phyloP scores from a whole-genome alignment of 2,329 filamentous ascomycete genomes.

The Lasiodiplodia gonubiensis region DNA sequence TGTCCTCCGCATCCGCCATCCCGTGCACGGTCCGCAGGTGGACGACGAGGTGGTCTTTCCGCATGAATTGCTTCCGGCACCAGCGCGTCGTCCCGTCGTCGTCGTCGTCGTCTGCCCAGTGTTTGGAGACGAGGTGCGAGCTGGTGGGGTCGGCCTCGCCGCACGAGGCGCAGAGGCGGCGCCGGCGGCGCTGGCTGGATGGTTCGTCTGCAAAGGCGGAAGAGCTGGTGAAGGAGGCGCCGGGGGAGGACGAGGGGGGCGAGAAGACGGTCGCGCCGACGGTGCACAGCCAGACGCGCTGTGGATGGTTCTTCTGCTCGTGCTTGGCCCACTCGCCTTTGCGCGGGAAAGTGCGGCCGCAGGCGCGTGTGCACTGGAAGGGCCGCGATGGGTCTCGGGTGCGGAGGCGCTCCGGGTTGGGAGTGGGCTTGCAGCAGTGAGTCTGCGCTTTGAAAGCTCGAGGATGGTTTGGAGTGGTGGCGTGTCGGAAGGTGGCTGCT shows the following conservation, averaged over 20 bases:
- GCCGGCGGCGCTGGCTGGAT: neutral
- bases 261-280: neutral
- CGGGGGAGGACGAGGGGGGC: neutral
- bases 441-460: neutral
- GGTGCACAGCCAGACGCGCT: conserved; percentile 8
- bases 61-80: conserved; percentile 3
- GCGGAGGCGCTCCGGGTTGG: neutral
- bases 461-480: neutral
- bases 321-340: conserved; percentile 19
- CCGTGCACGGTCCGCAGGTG: neutral
- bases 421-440: neutral
- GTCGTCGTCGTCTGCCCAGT: neutral
- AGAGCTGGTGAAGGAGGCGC: neutral
- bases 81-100: neutral
- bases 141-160: neutral
- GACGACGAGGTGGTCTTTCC: conserved; percentile 1
- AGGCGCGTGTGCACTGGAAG: conserved; percentile 13
- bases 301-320: conserved; percentile 14
- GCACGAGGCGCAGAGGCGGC: neutral
- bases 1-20: neutral
- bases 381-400: neutral
- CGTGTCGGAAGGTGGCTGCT: neutral
- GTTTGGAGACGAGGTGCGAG: neutral
- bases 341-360: neutral
- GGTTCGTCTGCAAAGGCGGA: neutral